Evolutionary conservation across 1,139 yeast species (phyloP).

Genomic region (Yamadazyma friedrichii): DNA sequence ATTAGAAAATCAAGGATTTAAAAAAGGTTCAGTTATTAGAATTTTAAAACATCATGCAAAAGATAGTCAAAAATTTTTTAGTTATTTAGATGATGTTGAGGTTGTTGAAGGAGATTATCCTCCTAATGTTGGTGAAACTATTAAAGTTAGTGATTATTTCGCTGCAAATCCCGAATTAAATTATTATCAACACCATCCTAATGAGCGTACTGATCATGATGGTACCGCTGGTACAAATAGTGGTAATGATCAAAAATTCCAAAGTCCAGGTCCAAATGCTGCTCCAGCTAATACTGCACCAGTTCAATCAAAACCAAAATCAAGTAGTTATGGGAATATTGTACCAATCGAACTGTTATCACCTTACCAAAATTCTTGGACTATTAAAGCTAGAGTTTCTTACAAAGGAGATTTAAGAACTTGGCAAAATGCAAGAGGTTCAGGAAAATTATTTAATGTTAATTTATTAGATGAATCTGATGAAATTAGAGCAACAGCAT

Average conservation of each 20-base stretch:
- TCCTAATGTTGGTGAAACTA: slow-evolving; percentile 37
- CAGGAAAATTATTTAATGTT: slow-evolving; percentile 86
- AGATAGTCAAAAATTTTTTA: slow-evolving; percentile 50
- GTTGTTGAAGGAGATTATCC: slow-evolving; percentile 42
- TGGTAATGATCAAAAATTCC: slow-evolving; percentile 8
- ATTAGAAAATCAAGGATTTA: slow-evolving; percentile 46
- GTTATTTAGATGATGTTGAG: slow-evolving; percentile 53
- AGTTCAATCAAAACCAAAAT: slow-evolving; percentile 14
- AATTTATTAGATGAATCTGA: slow-evolving; percentile 92
- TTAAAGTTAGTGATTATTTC: slow-evolving; percentile 53
- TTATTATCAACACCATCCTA: slow-evolving; percentile 17
- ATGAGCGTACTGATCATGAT: slow-evolving; percentile 11
- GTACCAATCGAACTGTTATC: slow-evolving; percentile 85
- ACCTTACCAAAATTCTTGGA: slow-evolving; percentile 90
- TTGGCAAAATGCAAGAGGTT: slow-evolving; percentile 85
- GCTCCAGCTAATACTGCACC: slow-evolving; percentile 7
- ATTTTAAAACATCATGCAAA: slow-evolving; percentile 47
- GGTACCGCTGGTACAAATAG: neutral
- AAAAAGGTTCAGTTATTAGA: slow-evolving; percentile 31
- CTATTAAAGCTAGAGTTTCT: slow-evolving; percentile 88
- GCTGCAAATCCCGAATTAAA: slow-evolving; percentile 56
- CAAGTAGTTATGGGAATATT: slow-evolving; percentile 19
- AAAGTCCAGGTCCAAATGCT: slow-evolving; percentile 17
- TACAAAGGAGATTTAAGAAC: slow-evolving; percentile 84
- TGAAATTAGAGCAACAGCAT: slow-evolving; percentile 94